A percentile compares a stretch with the other conserved stretches of the same genome.
These are phyloP conservation scores for Amborella trichopoda DNA, from an alignment of 164 flowering plant species.

Conservation along the genomic window DNA sequence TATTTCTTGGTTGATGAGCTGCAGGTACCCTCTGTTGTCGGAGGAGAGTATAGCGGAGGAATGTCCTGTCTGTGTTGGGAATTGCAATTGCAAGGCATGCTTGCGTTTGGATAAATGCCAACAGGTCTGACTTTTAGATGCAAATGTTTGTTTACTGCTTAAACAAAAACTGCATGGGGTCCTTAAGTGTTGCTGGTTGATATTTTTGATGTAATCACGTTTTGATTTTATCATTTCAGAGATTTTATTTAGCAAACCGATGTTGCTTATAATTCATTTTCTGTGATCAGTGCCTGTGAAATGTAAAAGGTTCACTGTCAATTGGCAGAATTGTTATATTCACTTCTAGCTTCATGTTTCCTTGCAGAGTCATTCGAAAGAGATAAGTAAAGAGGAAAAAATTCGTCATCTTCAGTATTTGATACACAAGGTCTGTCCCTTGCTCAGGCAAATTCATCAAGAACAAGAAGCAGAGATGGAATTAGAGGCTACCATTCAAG, in stretches of 20 bases:
- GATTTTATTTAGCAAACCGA: neutral
- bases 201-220: neutral
- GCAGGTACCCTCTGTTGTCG: slow-evolving; percentile 11
- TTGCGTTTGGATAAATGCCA: too few species aligned
- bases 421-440: slow-evolving; percentile 45
- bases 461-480: slow-evolving; percentile 53
- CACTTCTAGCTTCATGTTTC: neutral
- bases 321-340: neutral
- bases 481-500: slow-evolving; percentile 36
- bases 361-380: slow-evolving; percentile 11
- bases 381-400: slow-evolving; percentile 25
- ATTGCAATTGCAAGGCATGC: slow-evolving; percentile 15
- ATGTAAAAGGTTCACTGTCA: too few species aligned
- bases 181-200: neutral
- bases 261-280: neutral
- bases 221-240: neutral
- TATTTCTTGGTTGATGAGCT: neutral
- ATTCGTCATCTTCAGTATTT: slow-evolving; percentile 42
- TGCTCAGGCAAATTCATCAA: slow-evolving; percentile 40
- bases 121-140: too few species aligned
- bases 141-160: too few species aligned
- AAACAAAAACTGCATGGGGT: neutral
- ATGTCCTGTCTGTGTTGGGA: slow-evolving; percentile 11
- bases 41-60: slow-evolving; percentile 4
- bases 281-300: neutral